Base-by-base conservation (phyloP, 2,329 filamentous ascomycete genomes). In the Colletotrichum cereale region DNA sequence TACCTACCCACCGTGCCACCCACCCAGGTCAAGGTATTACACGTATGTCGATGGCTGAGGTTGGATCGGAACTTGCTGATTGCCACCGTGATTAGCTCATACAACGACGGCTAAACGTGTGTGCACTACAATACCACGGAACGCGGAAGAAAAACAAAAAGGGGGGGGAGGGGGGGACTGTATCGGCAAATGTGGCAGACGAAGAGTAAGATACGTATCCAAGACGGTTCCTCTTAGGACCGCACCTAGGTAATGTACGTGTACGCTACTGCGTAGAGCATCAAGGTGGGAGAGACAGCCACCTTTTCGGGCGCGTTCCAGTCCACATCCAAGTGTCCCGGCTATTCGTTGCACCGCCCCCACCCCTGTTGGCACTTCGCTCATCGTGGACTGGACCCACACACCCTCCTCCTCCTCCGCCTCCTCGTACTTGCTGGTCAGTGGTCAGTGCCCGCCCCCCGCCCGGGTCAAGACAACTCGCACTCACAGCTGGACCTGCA, bases 361-460 rank as follows among this genome's bases (percentile, higher is more conserved):
- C 58, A 67, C 58, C 65, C 65, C 58, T 67, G 65, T 58, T 29
- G 29, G 50, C 29, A 53, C 50, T 34, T 53, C 50, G 61, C 64
- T 62, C 36, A 60, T 24, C 24, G 42, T 66, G 31, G 42, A 48
- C 64, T 24, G 26, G 57, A 38, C 55, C 56, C 42, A 58, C 36
- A 47, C 56, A 56, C 40, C 24, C 63, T 47, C 36, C 18, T 53
- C 50, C 14, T 53, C 50, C 34, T 36, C 55, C n/a, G 24, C 29
- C 29, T 52, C 18, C 44, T 48, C 24, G 14, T 52, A 8, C 6
- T 26, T 62, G 16, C 31, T 24, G n/a, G 60, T 62, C 40, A 24
- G 31, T 62, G 58, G n/a, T n/a, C n/a, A n/a, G n/a, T n/a, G n/a
- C n/a, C n/a, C n/a, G n/a, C n/a, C n/a, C n/a, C 31, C 40, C 21